Evolutionary conservation across 805 yeast genomes (phyloP).

Genomic region (Pichia exigua): DNA sequence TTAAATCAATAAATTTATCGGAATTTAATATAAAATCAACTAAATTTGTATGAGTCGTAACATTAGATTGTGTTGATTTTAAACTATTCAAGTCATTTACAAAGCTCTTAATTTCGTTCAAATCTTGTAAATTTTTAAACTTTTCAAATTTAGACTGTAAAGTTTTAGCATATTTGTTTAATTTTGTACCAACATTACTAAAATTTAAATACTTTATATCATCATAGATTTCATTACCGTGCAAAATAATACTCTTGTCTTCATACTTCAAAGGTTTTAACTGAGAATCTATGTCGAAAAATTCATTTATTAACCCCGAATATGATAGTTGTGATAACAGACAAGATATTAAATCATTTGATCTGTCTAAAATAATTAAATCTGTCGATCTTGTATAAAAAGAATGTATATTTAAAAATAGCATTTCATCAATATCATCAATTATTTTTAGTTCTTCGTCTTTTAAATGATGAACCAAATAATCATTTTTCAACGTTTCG

Average conservation of each 20-base stretch:
- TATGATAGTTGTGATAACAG: constrained; percentile 73
- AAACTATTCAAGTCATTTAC: constrained; percentile 63
- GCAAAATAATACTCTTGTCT: constrained; percentile 21
- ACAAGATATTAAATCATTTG: constrained; percentile 65
- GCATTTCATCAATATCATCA: constrained; percentile 28
- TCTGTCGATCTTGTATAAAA: constrained; percentile 46
- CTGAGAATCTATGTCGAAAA: constrained; percentile 43
- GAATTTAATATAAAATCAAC: constrained; percentile 55
- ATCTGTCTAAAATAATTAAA: constrained; percentile 70
- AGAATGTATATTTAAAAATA: constrained; percentile 28
- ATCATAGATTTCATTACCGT: constrained; percentile 40
- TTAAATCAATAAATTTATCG: constrained; percentile 14
- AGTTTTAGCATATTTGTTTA: constrained; percentile 63
- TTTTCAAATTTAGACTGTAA: constrained; percentile 63
- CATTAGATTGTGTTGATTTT: constrained; percentile 57
- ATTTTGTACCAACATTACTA: constrained; percentile 64
- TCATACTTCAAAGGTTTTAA: constrained; percentile 8
- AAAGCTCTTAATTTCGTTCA: constrained; percentile 59
- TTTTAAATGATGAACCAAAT: constrained; percentile 21
- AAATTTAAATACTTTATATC: constrained; percentile 62
- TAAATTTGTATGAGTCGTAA: constrained; percentile 67
- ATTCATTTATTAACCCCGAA: constrained; percentile 73
- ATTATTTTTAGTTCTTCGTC: constrained; percentile 30
- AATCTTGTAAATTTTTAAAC: constrained; percentile 47
- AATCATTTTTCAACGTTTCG: constrained; percentile 24